Evolutionary conservation across 2,329 filamentous ascomycete genomes (phyloP).

Genomic region (Microcyclospora pomicola): DNA sequence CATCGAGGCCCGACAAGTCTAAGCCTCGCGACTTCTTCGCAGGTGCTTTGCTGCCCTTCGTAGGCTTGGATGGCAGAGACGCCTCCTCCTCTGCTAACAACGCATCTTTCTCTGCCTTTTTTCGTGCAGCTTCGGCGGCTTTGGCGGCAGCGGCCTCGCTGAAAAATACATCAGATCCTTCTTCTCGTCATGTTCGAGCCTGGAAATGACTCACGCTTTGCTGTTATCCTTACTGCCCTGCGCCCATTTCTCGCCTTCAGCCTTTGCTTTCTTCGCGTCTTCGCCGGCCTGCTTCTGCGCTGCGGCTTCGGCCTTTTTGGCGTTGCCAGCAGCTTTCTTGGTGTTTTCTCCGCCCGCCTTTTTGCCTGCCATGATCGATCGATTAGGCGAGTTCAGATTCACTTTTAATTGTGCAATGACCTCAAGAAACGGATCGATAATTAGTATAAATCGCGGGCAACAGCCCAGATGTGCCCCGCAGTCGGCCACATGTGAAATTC

Average conservation of each 20-base stretch:
- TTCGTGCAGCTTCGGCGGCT: constrained; percentile 66
- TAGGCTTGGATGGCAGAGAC: constrained; percentile 48
- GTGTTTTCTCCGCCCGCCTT: constrained; percentile 54
- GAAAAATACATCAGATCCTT: constrained; percentile 3
- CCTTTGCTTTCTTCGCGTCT: constrained; percentile 49
- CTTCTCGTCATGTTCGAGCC: constrained; percentile 4
- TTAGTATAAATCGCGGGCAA: too few species aligned
- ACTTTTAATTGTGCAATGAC: too few species aligned
- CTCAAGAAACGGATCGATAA: too few species aligned
- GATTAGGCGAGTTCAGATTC: too few species aligned
- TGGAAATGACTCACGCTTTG: constrained; percentile 60
- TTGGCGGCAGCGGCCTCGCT: constrained; percentile 78
- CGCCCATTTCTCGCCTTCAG: constrained; percentile 64
- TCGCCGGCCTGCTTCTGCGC: constrained; percentile 63
- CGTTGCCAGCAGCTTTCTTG: constrained; percentile 84
- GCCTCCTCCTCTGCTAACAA: constrained; percentile 72
- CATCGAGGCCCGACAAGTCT: constrained; percentile 61
- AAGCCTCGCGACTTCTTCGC: constrained; percentile 48
- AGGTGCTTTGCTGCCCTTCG: constrained; percentile 51
- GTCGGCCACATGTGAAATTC: too few species aligned
- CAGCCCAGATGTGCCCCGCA: too few species aligned
- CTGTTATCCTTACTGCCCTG: constrained; percentile 72
- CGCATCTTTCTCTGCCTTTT: constrained; percentile 86
- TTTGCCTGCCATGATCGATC: constrained; percentile 51
- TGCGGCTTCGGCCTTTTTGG: constrained; percentile 80